Evolutionary conservation across 2,329 filamentous ascomycete genomes (phyloP), one percentile per base, ranked within the genome.

Genomic region (Sporothrix variecibatus): DNA sequence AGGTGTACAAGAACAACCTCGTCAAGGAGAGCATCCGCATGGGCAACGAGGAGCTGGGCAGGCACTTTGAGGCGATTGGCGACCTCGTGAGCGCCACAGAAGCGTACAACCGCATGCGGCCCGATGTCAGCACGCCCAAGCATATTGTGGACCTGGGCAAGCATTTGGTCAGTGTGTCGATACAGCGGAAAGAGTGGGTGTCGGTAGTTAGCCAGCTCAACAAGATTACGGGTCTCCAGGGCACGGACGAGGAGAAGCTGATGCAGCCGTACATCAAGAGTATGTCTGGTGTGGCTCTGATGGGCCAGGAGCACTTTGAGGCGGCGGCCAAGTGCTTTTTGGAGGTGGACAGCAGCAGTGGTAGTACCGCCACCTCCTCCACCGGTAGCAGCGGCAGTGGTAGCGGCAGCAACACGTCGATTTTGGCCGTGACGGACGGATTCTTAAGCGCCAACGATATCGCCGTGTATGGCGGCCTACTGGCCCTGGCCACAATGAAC

Each of bases 21-120:
- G 94, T 99, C 79, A 97, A 98, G 81, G 96, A 99, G 84, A 98
- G 94, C 84, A 97, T 98, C 79, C 69, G 72, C 38, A 98, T 98
- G 91, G 95, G 94, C 62, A 93, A 98, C 79, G 94, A 98, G 82
- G 96, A 98, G 78, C 86, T 98, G 5, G 96, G 94, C 58, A 90
- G 90, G 75, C 94, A 97, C 82, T 92, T 92, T 76, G 93, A 97
- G 82, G 87, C 86, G 51, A 94, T 90, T 20, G 95, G 96, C 72
- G 91, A 95, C 73, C 87, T 95, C 9, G 82, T 84, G 49, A 88
- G 87, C 15, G 94, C 96, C 0, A 88, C 89, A 67, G 95, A 97
- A 77, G 89, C 93, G 1, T 98, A 93, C 81, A 86, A 87, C 76
- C 91, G 92, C 77, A 98, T 98, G 94, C 90, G 96, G 76, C 93